Evolutionary conservation across 2,329 filamentous ascomycete species (phyloP), one percentile per base, ranked within the genome.

Genomic region (Myriangium duriaei): DNA sequence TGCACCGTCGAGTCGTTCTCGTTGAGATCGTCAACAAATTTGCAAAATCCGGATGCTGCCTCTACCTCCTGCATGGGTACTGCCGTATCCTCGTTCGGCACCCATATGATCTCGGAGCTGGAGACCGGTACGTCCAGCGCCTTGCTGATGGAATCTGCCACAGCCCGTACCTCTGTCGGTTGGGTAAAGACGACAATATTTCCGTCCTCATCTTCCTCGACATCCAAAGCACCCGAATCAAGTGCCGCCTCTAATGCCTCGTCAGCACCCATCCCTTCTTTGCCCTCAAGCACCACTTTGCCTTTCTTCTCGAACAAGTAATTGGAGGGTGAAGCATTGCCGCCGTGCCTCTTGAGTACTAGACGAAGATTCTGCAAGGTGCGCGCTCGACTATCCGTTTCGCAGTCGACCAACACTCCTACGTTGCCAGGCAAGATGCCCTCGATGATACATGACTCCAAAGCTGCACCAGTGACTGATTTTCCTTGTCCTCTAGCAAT

Each of bases 221-320:
- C 69, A 47, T 87, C 81, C 47, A 81, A 74, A 1, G 80, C 82
- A 7, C 86, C 88, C 7, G 81, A 81, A 53, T 95, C 87, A 35
- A 96, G 76, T 4, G 83, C 85, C 38, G 79, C 73, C 48, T 95
- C 78, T 30, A 95, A 62, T 15, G 84, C 73, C 28, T 86, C 78
- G 35, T 91, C 74, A 4, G 74, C 69, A n/a, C 64, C 66, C 10
- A 71, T 46, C 1, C 57, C 64, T 1, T 72, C 67, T 46, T 69
- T 70, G 44, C 68, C 64, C 52, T 76, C 74, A 51, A 95, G 78
- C 3, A 79, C 66, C 17, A 86, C 70, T 37, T 78, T 71, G 2
- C 91, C 91, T 42, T 79, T 79, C 52, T 81, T 81, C 40, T 82
- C 72, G 56, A 98, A 98, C 51, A 93, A 70, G 60, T 88, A 96